Evolutionary conservation across 2,329 filamentous ascomycete species (phyloP), one percentile per base, ranked within the genome.

Genomic region (Diaporthe citriasiana): DNA sequence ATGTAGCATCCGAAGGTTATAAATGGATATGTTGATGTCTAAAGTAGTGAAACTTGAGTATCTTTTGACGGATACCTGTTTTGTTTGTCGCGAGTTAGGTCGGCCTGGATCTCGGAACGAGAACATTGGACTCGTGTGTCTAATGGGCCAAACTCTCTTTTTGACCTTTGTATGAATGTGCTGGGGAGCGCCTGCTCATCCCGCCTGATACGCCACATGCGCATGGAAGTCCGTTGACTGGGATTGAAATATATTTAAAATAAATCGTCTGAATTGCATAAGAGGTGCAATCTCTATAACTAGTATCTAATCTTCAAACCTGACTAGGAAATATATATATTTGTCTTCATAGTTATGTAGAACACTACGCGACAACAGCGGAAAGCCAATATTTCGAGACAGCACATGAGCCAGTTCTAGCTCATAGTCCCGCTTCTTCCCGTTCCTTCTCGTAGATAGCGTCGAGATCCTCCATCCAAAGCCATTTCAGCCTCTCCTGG

Each of bases 401-500:
- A 25, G 3, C n/a, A n/a, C n/a, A n/a, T n/a, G n/a, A 2, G 30
- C 60, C 19, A 65, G 19, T 12, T 25, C 13, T 13, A 35, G 8
- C 19, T 53, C 30, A 73, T 1, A 71, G 38, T 22, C 63, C 63
- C 27, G 69, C 60, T n/a, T 69, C 42, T 51, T 66, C 19, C n/a
- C 38, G 33, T n/a, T 68, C 57, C 45, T 56, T 63, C 8, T 76
- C 71, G 42, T 78, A 80, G 15, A 75, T 56, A 4, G 51, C 73
- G 33, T 82, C 81, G 8, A 83, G 75, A 57, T 83, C 81, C 69
- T 81, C 81, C 2, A 71, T 73, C 79, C 80, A 83, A 13, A 83
- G 74, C 78, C 80, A 82, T 45, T 79, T 78, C 77, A 82, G 79
- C 47, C 81, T 75, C 45, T 77, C 75, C 56, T 78, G 76, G 51